Evolutionary conservation across 192 early-diverging fungal species (phyloP).

Genomic region (Thamnidium elegans): DNA sequence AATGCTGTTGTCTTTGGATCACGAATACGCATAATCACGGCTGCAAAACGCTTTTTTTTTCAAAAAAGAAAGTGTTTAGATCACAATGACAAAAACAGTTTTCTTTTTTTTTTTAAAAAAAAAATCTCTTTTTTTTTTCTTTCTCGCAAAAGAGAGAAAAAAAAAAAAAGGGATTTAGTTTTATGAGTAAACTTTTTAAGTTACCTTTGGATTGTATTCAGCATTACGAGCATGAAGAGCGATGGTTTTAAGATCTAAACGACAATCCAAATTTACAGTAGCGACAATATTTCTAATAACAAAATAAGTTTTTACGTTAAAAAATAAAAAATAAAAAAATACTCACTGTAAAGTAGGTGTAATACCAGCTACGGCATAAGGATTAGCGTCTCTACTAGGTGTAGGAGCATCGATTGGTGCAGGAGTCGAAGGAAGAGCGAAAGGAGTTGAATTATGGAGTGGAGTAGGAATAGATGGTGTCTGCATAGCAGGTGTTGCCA

Average conservation of each 20-base stretch:
- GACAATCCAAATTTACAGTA: constrained; percentile 97
- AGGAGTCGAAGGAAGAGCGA: constrained; percentile 36
- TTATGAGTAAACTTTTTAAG: constrained; percentile 1
- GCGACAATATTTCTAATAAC: constrained; percentile 90
- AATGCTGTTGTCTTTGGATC: constrained; percentile 98
- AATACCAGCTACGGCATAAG: constrained; percentile 51
- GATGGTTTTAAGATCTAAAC: constrained; percentile 96
- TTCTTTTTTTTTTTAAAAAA: background rate
- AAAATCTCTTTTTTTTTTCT: background rate
- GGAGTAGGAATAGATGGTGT: constrained; percentile 38
- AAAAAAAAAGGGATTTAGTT: constrained; percentile 2
- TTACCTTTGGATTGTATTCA: constrained; percentile 99
- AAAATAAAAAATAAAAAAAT: constrained; percentile 3
- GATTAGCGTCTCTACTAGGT: constrained; percentile 40
- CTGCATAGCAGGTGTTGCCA: constrained; percentile 35
- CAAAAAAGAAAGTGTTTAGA: background rate
- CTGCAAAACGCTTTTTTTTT: constrained; percentile 88
- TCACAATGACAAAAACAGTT: constrained; percentile 8
- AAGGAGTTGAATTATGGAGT: constrained; percentile 28
- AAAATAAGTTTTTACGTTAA: too few species aligned
- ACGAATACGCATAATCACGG: constrained; percentile 99
- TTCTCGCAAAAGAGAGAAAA: background rate
- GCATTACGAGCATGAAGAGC: constrained; percentile 98
- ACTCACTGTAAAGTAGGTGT: constrained; percentile 62
- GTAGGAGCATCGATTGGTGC: constrained; percentile 40